Conservation (phyloP, 495 filamentous ascomycete genomes). For the Aspergillus olivimuriae region DNA sequence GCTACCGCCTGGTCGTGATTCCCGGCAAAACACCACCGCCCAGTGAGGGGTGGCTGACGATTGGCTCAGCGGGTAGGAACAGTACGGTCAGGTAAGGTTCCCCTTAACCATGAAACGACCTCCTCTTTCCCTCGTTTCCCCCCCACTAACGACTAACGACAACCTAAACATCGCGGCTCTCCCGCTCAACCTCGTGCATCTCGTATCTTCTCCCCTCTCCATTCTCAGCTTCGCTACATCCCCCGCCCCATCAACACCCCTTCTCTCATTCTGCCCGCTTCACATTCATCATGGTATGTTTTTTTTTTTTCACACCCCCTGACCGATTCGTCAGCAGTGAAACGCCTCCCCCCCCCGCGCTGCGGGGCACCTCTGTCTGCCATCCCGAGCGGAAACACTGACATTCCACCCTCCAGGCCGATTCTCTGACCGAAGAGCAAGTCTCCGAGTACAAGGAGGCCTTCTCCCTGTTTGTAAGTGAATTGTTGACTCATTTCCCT, state of each 20-base stretch:
- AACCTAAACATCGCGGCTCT: slow-evolving; percentile 3
- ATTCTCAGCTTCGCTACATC: slow-evolving; percentile 2
- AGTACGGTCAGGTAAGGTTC: too few species aligned
- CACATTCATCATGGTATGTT: slow-evolving; percentile 30
- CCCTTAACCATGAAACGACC: background rate
- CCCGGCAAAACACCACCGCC: background rate
- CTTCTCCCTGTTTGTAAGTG: slow-evolving; percentile 98
- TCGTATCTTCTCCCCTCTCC: slow-evolving; percentile 9
- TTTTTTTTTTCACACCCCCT: slow-evolving; percentile 1
- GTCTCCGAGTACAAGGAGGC: slow-evolving; percentile 99
- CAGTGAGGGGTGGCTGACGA: background rate
- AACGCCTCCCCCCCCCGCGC: slow-evolving; percentile 24
- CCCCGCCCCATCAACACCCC: slow-evolving; percentile 15
- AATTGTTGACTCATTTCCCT: slow-evolving; percentile 3
- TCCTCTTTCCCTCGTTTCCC: slow-evolving; percentile 6
- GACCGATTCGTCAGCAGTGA: slow-evolving; percentile 2
- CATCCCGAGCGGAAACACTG: slow-evolving; percentile 17
- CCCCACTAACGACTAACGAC: too few species aligned
- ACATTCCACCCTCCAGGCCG: slow-evolving; percentile 53
- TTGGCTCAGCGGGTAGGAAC: too few species aligned
- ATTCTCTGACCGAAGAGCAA: slow-evolving; percentile 96
- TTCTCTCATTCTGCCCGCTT: slow-evolving; percentile 9
- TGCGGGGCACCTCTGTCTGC: slow-evolving; percentile 31
- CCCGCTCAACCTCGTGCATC: slow-evolving; percentile 6
- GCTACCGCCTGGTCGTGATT: too few species aligned